Percentiles rank a stretch among this genome's conserved stretches.
These are phyloP conservation scores for Dissophora globulifera DNA, from an alignment of 192 early-diverging fungal species.

Conservation along the genomic window DNA sequence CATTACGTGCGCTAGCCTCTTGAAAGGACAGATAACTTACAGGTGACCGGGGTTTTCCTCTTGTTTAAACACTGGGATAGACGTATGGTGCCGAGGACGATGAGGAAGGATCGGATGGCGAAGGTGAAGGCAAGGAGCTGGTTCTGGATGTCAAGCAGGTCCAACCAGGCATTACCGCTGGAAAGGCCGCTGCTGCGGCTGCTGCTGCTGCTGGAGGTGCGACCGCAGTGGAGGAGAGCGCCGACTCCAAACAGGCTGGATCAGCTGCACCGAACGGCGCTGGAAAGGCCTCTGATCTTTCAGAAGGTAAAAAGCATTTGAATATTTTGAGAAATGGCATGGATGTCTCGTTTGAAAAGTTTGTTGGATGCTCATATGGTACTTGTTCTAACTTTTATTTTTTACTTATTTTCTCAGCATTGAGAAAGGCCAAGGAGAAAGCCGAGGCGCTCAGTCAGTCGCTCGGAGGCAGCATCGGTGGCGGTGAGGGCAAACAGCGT, in stretches of 20 bases:
- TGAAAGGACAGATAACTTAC: no score
- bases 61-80: slow-evolving; percentile 13
- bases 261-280: slow-evolving; percentile 7
- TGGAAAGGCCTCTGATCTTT: slow-evolving; percentile 6
- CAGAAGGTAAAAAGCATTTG: no score
- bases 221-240: slow-evolving; percentile 17
- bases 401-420: background rate
- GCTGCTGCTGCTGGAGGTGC: slow-evolving; percentile 14
- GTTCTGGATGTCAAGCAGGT: slow-evolving; percentile 56
- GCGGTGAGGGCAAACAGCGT: slow-evolving; percentile 38
- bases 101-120: slow-evolving; percentile 76
- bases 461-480: no score
- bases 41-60: background rate
- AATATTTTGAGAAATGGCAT: no score
- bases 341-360: no score
- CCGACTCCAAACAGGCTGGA: no score
- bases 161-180: slow-evolving; percentile 51
- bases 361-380: no score
- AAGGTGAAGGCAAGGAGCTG: slow-evolving; percentile 60
- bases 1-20: background rate
- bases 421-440: slow-evolving; percentile 48
- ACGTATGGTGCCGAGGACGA: slow-evolving; percentile 78
- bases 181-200: slow-evolving; percentile 52
- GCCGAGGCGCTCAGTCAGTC: slow-evolving; percentile 27
- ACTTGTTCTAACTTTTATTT: background rate